Evolutionary conservation across 2,329 filamentous ascomycete species (phyloP), one percentile per base, ranked within the genome.

Genomic region (Aspergillus arachidicola): DNA sequence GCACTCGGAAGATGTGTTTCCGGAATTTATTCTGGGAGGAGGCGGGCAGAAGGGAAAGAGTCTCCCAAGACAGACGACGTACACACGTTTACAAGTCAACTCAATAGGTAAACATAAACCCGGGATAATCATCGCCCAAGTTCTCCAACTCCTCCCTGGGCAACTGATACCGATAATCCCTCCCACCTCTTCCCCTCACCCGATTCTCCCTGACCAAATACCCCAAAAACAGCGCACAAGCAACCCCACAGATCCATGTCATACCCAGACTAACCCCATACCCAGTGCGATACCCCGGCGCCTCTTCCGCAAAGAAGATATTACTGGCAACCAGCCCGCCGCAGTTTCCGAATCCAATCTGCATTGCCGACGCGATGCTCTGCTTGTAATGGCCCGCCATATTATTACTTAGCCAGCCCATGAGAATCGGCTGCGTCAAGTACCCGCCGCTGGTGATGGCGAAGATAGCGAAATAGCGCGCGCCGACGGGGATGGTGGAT

Each of bases 321-420:
- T 76, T 76, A 55, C 73, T 76, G 4, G 74, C 75, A 30, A 79
- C 71, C 10, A 79, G 65, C 1, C 77, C 76, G 34, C 73, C 74
- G 41, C 69, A 71, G 58, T 76, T 77, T 1, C 76, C 76, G 30
- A 77, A 68, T 5, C 75, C 74, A 34, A 84, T 80, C 76, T 82
- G 82, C 64, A 86, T 78, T 19, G 84, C 85, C 23, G 84, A 79
- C 6, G 81, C 80, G 32, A 88, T 79, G 0, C 81, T 78, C 21
- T 85, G 80, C 75, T 88, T 88, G 72, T 86, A 87, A 70, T 86
- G 84, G 1, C 85, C 85, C 0, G 79, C 81, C 66, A 87, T 79
- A 66, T 85, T 85, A 70, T 88, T 87, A 61, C 80, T 81, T 26
- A 88, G 75, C 86, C 86, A 89, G 7, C 80, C 83, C 30, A 88